Conservation (phyloP, 768 basidiomycete species). For the Pleurotus ostreatus region DNA sequence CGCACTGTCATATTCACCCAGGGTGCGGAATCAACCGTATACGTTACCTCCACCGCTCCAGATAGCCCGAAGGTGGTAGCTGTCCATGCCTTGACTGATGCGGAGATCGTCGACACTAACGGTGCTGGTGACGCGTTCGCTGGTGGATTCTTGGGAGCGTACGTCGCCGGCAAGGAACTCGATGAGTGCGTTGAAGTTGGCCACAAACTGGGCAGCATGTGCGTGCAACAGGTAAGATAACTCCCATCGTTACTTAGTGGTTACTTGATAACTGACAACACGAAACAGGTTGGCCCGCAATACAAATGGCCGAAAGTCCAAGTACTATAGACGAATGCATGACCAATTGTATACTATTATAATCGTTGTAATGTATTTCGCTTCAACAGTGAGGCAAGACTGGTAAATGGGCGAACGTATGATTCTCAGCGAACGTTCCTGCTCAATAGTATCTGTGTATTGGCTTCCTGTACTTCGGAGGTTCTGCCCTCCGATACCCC, state of each 20-base stretch:
- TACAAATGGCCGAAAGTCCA: slow-evolving; percentile 50
- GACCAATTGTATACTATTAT: background rate
- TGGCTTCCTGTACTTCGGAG: too few relatives aligned
- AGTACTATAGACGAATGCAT: slow-evolving; percentile 22
- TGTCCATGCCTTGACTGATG: slow-evolving; percentile 54
- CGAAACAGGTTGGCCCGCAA: slow-evolving; percentile 41
- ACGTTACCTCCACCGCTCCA: slow-evolving; percentile 59
- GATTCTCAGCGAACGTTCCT: too few relatives aligned
- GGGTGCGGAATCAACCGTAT: slow-evolving; percentile 73
- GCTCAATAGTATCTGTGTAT: too few relatives aligned
- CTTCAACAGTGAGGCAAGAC: background rate
- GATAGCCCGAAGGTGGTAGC: slow-evolving; percentile 52
- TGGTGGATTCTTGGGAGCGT: slow-evolving; percentile 90
- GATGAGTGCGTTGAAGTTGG: slow-evolving; percentile 81
- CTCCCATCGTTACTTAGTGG: background rate
- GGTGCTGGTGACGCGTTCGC: slow-evolving; percentile 98
- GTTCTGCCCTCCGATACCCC: too few relatives aligned
- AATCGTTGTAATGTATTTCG: background rate
- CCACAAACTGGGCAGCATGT: slow-evolving; percentile 83
- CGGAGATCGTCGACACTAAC: slow-evolving; percentile 91
- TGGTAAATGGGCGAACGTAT: background rate
- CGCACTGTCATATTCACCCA: slow-evolving; percentile 91
- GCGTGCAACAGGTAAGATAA: slow-evolving; percentile 66
- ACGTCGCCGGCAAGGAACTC: slow-evolving; percentile 71
- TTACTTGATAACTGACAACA: background rate